Percentiles rank a stretch among this genome's conserved stretches.
Evolutionary conservation across 257 asterid genomes (phyloP).

Genomic region (Nicotiana undulata): DNA sequence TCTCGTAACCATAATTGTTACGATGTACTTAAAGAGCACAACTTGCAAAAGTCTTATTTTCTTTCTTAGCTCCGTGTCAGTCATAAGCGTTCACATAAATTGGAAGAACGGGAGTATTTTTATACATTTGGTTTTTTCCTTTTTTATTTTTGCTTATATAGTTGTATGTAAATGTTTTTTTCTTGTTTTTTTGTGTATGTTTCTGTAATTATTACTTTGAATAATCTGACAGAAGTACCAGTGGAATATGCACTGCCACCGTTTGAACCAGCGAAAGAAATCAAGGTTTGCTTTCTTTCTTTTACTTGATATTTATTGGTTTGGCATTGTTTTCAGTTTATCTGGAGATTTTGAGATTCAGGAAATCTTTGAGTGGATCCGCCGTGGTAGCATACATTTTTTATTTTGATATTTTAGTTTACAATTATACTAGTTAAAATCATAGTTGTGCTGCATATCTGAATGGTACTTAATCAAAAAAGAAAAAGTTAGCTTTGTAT

Average conservation of each 20-base stretch:
- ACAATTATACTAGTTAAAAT: background rate
- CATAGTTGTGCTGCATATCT: background rate
- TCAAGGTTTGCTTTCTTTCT: slow-evolving; percentile 38
- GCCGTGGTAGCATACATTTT: background rate
- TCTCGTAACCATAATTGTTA: too few species aligned
- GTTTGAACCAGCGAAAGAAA: slow-evolving; percentile 17
- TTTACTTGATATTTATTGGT: background rate
- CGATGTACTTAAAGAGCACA: too few species aligned
- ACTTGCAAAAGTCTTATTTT: too few species aligned
- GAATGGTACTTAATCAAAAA: background rate
- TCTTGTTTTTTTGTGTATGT: too few species aligned
- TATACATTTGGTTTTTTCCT: background rate
- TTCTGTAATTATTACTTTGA: slow-evolving; percentile 12
- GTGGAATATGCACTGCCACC: slow-evolving; percentile 48
- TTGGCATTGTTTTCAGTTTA: background rate
- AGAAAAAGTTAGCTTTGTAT: background rate
- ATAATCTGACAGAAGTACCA: slow-evolving; percentile 56
- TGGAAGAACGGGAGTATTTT: background rate
- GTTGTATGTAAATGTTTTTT: too few species aligned
- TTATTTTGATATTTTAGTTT: background rate
- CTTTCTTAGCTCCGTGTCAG: too few species aligned
- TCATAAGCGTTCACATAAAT: too few species aligned
- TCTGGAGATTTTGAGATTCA: background rate
- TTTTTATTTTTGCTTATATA: too few species aligned
- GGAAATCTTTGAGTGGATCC: background rate